Evolutionary conservation across 2,329 filamentous ascomycete genomes (phyloP).

Genomic region (Fusarium sp.): DNA sequence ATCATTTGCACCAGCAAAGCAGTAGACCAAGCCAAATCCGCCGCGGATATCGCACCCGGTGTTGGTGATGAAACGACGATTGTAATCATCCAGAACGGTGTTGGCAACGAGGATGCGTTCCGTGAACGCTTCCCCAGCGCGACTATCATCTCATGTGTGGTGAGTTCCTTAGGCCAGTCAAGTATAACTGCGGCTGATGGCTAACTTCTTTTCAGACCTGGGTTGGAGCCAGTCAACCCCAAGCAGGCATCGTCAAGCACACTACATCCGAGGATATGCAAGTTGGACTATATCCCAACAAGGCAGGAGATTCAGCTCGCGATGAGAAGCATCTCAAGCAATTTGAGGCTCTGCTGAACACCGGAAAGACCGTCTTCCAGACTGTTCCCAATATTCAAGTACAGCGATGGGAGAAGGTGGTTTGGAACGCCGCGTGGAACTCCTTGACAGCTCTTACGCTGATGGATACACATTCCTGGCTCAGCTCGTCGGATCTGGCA

Average conservation of each 20-base stretch:
- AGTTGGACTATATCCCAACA: slow-evolving; percentile 62
- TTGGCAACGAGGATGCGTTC: slow-evolving; percentile 69
- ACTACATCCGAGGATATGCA: slow-evolving; percentile 65
- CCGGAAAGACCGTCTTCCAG: slow-evolving; percentile 58
- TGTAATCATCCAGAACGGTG: slow-evolving; percentile 70
- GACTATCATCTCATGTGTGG: slow-evolving; percentile 66
- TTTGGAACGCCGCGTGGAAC: slow-evolving; percentile 71
- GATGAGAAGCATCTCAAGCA: slow-evolving; percentile 54
- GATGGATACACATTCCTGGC: slow-evolving; percentile 62
- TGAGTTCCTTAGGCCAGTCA: slow-evolving; percentile 45
- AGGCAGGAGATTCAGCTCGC: slow-evolving; percentile 30
- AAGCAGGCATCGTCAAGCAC: slow-evolving; percentile 62
- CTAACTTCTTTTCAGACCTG: slow-evolving; percentile 53
- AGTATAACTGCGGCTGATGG: not conserved
- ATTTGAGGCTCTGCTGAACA: slow-evolving; percentile 55
- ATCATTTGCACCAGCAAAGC: slow-evolving; percentile 41
- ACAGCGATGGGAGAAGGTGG: slow-evolving; percentile 69
- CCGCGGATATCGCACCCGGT: slow-evolving; percentile 45
- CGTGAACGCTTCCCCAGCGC: slow-evolving; percentile 59
- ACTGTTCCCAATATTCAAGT: slow-evolving; percentile 65
- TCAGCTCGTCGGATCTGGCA: slow-evolving; percentile 56
- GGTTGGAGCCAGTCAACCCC: slow-evolving; percentile 63
- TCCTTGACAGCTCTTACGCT: slow-evolving; percentile 67
- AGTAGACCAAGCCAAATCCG: slow-evolving; percentile 27
- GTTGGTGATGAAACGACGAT: slow-evolving; percentile 60